Base-by-base conservation (phyloP, 352 stramenopile genomes). In the Phytophthora sojae region DNA sequence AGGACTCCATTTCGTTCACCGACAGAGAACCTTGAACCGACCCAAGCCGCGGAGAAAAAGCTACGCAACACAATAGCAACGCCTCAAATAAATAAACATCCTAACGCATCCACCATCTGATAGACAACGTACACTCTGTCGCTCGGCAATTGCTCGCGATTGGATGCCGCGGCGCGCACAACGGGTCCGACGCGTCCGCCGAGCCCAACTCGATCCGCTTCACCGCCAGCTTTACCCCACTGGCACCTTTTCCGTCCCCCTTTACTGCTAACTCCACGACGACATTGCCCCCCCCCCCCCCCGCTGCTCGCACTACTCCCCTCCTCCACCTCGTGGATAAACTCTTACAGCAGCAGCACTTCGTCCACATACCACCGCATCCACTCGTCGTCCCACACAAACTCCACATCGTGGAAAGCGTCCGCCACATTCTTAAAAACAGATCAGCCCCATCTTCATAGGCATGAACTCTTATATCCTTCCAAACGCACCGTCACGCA, bases 11-110 rank as follows among this genome's bases (percentile, higher is more conserved):
- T 70, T 96, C 80, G 11, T 71, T 39, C 1, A 88, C 79, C 4
- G 88, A 93, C 2, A 96, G 57, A 39, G 81, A 90, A 12, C 89
- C 87, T 7, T 82, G 67, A 35, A 93, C 81, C 4, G 82, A 83
- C 6, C 89, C 89, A 23, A 93, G 63, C 2, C 79, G 83, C 3
- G 88, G 87, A 44, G 61, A 58, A 60, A 83, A 85, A 9, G 71
- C 80, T 90, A 19, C 8, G 25, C 14, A 52, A 6, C 26, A 53
- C 15, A 21, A 52, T 14, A 52, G 17, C 6, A 26, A 15, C 62
- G 17, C 15, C 39, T n/a, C n/a, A 15, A 4, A 14, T 50, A 42
- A 61, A 8, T 8, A 52, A 54, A 4, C 50, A 25, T n/a, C 7
- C 45, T 4, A 2, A 4, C 14, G 2, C 2, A 17, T n/a, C 42